Conservation (phyloP, 371 early-diverging fungal genomes). For the Mortierella sp. region DNA sequence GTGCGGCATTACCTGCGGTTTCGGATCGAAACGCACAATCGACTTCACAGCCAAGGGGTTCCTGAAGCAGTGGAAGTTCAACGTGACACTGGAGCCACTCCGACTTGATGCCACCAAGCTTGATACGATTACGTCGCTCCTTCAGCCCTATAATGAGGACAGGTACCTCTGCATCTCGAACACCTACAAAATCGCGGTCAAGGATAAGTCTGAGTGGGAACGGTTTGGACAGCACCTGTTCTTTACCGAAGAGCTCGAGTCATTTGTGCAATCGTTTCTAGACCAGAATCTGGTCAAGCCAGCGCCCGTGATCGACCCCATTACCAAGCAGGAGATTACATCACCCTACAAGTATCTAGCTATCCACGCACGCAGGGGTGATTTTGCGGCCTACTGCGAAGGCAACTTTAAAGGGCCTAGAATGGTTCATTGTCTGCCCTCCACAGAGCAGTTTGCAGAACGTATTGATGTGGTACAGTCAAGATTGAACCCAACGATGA, state of each 20-base stretch:
- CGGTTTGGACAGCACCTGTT: conserved; percentile 42
- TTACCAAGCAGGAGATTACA: conserved; percentile 1
- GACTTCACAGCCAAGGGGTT: conserved; percentile 55
- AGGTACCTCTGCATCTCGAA: conserved; percentile 50
- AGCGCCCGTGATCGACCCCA: conserved; percentile 13
- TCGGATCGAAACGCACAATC: conserved; percentile 46
- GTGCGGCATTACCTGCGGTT: conserved; percentile 54
- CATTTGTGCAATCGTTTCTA: conserved; percentile 33
- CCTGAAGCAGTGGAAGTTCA: conserved; percentile 50
- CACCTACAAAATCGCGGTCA: conserved; percentile 50
- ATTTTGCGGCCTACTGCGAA: conserved; percentile 45
- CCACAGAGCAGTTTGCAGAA: conserved; percentile 51
- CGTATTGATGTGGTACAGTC: conserved; percentile 33
- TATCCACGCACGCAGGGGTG: conserved; percentile 49
- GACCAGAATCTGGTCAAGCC: conserved; percentile 22
- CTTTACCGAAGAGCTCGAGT: conserved; percentile 46
- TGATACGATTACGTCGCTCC: conserved; percentile 21
- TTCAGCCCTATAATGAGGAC: conserved; percentile 11
- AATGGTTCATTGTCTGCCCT: conserved; percentile 43
- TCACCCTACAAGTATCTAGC: conserved; percentile 27
- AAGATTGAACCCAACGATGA: conserved; percentile 27
- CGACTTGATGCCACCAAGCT: conserved; percentile 23
- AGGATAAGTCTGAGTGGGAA: conserved; percentile 52
- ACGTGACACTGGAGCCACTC: conserved; percentile 23
- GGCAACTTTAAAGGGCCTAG: conserved; percentile 30